phyloP scores from a whole-genome alignment of 352 stramenopile genomes.

The Globisporangium carolinianum region DNA sequence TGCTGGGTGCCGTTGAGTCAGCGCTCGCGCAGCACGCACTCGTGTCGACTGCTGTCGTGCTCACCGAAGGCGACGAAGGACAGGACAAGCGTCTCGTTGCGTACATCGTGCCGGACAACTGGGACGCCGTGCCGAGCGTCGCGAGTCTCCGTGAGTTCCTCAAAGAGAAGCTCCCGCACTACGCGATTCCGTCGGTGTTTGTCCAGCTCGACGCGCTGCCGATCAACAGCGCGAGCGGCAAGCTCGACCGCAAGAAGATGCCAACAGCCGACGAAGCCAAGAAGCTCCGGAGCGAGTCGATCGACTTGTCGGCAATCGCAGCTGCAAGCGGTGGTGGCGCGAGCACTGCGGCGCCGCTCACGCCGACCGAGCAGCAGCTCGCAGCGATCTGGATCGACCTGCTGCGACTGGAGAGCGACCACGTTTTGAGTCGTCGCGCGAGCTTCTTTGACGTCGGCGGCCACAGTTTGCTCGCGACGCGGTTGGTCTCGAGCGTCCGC shows the following conservation, averaged over 20 bases:
- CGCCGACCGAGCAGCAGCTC: conserved; percentile 50
- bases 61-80: conserved; percentile 80
- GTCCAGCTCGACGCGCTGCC: conserved; percentile 78
- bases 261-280: conserved; percentile 57
- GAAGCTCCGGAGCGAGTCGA: conserved; percentile 60
- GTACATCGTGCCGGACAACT: conserved; percentile 85
- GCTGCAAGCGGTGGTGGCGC: conserved; percentile 3
- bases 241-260: conserved; percentile 87
- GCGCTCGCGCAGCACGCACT: conserved; percentile 81
- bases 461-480: conserved; percentile 70
- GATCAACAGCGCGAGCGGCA: conserved; percentile 84
- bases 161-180: conserved; percentile 73
- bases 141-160: conserved; percentile 61
- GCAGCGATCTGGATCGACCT: conserved; percentile 60
- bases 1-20: conserved; percentile 88
- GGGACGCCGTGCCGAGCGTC: conserved; percentile 55
- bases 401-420: conserved; percentile 50
- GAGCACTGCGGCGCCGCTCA: conserved; percentile 39
- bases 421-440: conserved; percentile 43
- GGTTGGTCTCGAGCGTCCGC: conserved; percentile 64
- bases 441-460: conserved; percentile 83
- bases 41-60: conserved; percentile 85
- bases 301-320: conserved; percentile 38
- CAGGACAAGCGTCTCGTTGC: conserved; percentile 90
- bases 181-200: conserved; percentile 76